Percentiles rank a stretch among this genome's conserved stretches.
Conservation (phyloP, 306 rosid species). For the Vigna mungo region DNA sequence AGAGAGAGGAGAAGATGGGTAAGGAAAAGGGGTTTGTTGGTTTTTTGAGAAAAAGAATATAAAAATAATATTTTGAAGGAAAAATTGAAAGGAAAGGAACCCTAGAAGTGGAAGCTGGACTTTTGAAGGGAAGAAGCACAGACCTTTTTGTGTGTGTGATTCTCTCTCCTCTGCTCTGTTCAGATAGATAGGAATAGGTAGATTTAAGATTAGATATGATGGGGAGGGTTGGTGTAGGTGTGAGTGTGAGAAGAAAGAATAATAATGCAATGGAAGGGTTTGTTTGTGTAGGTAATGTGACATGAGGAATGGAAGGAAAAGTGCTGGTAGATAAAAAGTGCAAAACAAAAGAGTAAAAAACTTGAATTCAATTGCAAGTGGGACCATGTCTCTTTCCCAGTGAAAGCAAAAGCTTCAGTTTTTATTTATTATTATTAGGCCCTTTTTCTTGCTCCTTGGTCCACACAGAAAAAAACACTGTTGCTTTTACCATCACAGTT, state of each 20-base stretch:
- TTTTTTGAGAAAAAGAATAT: constrained; percentile 32
- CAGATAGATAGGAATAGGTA: constrained; percentile 54
- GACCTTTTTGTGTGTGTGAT: constrained; percentile 17
- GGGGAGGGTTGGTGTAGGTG: constrained; percentile 51
- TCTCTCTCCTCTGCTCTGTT: constrained; percentile 40
- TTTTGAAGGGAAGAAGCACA: constrained; percentile 47
- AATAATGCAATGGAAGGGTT: constrained; percentile 48
- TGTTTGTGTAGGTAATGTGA: constrained; percentile 51
- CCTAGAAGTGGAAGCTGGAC: constrained; percentile 43
- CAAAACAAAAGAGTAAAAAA: constrained; percentile 32
- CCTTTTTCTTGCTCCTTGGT: constrained; percentile 48
- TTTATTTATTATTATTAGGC: constrained; percentile 16
- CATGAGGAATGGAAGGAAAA: constrained; percentile 45
- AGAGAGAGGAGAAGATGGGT: constrained; percentile 54
- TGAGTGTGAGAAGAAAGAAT: constrained; percentile 45
- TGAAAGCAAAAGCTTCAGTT: constrained; percentile 47
- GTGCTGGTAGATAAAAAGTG: constrained; percentile 58
- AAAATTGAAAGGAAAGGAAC: constrained; percentile 47
- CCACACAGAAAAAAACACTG: constrained; percentile 24
- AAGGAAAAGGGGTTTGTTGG: constrained; percentile 43
- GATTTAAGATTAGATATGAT: constrained; percentile 57
- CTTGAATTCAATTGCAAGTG: constrained; percentile 46
- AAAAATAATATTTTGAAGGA: constrained; percentile 27
- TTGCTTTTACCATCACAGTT: not conserved
- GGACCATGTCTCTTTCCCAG: constrained; percentile 69